Evolutionary conservation across 306 rosid genomes (phyloP).

Genomic region (Cucumis hystrix): DNA sequence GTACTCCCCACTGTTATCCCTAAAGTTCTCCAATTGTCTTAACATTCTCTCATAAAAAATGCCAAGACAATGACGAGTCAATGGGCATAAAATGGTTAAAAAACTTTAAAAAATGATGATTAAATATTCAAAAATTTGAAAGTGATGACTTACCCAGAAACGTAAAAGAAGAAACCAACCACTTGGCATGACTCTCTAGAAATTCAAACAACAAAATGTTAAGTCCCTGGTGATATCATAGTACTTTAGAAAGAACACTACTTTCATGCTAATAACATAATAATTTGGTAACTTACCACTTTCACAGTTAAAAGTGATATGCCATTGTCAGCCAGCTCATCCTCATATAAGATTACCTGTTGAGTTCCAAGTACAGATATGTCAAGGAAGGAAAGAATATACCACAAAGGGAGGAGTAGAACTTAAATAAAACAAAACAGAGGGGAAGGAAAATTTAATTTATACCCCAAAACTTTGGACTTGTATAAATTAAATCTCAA

Average conservation of each 20-base stretch:
- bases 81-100: not conserved
- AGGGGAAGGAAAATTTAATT: too few species aligned
- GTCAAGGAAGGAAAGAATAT: constrained; percentile 11
- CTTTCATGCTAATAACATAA: not conserved
- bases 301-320: constrained; percentile 85
- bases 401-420: constrained; percentile 4
- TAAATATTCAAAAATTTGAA: not conserved
- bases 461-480: too few species aligned
- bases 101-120: not conserved
- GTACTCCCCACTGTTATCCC: not conserved
- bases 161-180: constrained; percentile 95
- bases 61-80: not conserved
- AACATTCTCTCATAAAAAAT: not conserved
- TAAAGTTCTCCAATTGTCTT: not conserved
- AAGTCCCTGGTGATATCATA: constrained; percentile 16
- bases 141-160: constrained; percentile 66
- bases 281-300: constrained; percentile 55
- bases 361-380: constrained; percentile 14
- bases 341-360: constrained; percentile 93
- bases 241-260: not conserved
- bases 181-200: constrained; percentile 93
- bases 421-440: too few species aligned
- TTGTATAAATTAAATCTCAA: too few species aligned
- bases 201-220: constrained; percentile 15
- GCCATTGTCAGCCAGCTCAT: constrained; percentile 92